Conservation (phyloP, 1,284 basidiomycete species). For the Apiotrichum laibachii region DNA sequence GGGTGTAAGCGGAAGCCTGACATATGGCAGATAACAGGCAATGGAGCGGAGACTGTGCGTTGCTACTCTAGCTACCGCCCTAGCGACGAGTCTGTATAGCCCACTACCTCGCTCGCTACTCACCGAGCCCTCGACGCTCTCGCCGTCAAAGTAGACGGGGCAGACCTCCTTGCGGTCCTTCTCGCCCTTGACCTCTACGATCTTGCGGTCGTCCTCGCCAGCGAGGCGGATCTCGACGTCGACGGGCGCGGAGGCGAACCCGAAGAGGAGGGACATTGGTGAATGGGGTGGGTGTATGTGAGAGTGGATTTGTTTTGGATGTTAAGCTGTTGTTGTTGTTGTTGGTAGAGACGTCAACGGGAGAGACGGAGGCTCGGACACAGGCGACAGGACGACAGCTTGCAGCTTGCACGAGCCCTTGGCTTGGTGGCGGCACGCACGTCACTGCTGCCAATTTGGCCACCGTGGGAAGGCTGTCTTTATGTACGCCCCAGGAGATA, state of each 20-base stretch:
- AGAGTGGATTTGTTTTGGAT: constrained; percentile 30
- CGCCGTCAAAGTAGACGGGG: constrained; percentile 94
- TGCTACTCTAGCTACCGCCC: no score
- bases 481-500: no score
- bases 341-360: not conserved
- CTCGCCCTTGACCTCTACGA: constrained; percentile 61
- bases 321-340: not conserved
- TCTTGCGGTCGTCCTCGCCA: constrained; percentile 81
- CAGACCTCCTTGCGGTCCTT: constrained; percentile 77
- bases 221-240: constrained; percentile 88
- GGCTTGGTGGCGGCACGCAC: no score
- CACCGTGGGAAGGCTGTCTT: no score
- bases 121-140: constrained; percentile 81
- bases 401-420: no score
- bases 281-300: constrained; percentile 37
- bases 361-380: not conserved
- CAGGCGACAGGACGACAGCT: no score
- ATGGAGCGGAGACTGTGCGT: no score
- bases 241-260: constrained; percentile 73
- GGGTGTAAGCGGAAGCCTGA: no score
- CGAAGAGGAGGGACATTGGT: constrained; percentile 60
- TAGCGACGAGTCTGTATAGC: no score
- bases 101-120: constrained; percentile 33
- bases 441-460: no score
- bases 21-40: no score